Base-by-base conservation (phyloP, 768 basidiomycete genomes). In the Sutorius australiensis region DNA sequence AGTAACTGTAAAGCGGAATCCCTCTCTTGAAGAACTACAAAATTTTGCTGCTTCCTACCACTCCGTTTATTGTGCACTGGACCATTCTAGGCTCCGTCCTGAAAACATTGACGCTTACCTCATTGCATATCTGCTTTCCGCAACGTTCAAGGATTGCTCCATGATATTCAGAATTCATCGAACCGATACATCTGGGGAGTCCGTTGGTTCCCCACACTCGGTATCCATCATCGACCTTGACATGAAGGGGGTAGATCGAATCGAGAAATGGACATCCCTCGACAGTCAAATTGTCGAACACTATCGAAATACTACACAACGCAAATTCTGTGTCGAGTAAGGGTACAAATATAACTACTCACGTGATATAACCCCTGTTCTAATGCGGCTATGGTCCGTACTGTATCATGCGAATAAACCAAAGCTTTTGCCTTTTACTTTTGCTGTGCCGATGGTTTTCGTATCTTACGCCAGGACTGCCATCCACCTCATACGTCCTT, bases 141-240 rank as follows among this genome's bases (percentile, higher is more conserved):
- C 92, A 24, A 89, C 90, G 6, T 93, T 99, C 79, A 99, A 99
- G 68, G 95, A 99, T 68, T 99, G 95, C 72, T 97, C 95, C 0
- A 53, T 88, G 48, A 81, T 88, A 49, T 55, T 86, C 34, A 72
- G 75, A 19, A 55, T 61, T 44, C 45, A 39, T 53, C 58, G 43
- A 13, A 43, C 59, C 10, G 51, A 53, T 28, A 30, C 36, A 13
- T 39, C 41, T 44, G 49, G 42, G 12, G 16, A 21, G 62, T 74
- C 54, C 54, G 73, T 38, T 28, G 48, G 36, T 41, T 51, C 45
- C 36, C 53, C 49, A 69, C 72, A 54, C 60, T 70, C 72, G 16
- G 77, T 89, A 27, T 84, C 80, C 30, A 73, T 93, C 33, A 91
- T 98, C 60, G 95, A 98, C 68, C 72, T 97, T 44, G 95, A 95